Evolutionary conservation across 805 yeast genomes (phyloP), one percentile per base, ranked within the genome.

Genomic region (Saccharomycopsis sp.): DNA sequence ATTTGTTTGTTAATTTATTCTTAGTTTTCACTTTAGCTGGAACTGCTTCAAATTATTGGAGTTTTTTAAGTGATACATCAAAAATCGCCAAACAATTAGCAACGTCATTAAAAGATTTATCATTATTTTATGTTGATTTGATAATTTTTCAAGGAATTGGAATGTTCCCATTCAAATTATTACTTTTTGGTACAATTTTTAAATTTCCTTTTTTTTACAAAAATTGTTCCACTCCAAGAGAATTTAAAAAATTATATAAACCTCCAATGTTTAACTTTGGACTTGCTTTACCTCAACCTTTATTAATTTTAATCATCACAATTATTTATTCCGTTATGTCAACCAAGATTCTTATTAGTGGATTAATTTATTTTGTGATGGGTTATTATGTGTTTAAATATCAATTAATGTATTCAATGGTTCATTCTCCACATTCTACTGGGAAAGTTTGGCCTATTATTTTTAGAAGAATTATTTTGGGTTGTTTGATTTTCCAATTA

Each of bases 201-300:
- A 72, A 78, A 46, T 83, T 81, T 54, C 85, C 94, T 2, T 72
- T 79, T 41, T 74, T 80, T 57, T 69, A 67, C 47, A 65, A 69
- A 3, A 65, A 65, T 31, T 77, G 87, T 52, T 78, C 74, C 51
- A 85, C 95, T 0, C 94, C 96, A 10, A 65, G 96, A 50, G 94
- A 88, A 51, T 75, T 73, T 52, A 70, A 77, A 49, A 71, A 76
- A 29, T 60, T 86, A 21, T 82, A 83, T 62, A 79, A 75, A 49
- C 96, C 98, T 0, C 94, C 95, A n/a, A 70, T 74, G 13, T 86
- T 89, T 66, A 85, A 87, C 57, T 88, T 88, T 56, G 97, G 97
- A 0, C 61, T 92, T 26, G 84, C 83, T 51, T 66, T 89, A 42
- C 98, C 98, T 0, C 95, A 85, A 53, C 96, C 97, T 5, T 69